Evolutionary conservation across 2,329 filamentous ascomycete species (phyloP), one percentile per base, ranked within the genome.

Genomic region (Pezicula neosporulosa): DNA sequence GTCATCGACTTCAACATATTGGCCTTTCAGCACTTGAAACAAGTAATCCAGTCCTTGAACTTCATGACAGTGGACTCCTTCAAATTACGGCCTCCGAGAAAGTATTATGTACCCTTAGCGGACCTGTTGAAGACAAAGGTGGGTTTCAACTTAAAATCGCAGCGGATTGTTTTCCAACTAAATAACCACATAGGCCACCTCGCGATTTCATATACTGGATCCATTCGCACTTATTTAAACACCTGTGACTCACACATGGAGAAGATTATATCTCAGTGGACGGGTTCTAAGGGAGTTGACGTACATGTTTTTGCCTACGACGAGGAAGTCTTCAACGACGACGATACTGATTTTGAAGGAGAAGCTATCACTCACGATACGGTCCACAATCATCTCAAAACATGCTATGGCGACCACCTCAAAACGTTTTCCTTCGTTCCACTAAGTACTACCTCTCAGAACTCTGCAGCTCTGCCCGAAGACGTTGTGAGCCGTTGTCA

Each of bases 281-380:
- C 28, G 6, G 44, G 44, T 19, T 36, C 44, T 12, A 36, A 36
- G 10, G 44, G 44, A 9, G 44, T 47, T 7, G 44, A 47, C 28
- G 35, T 47, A 2, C 44, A 37, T 36, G n/a, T 47, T 24, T 47
- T 47, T 37, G n/a, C 44, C 6, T 47, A 47, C n/a, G 44, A 47
- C 9, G 44, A 47, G 24, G 44, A 47, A 13, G 16, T 47, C 4
- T 47, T 35, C 44, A 10, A 35, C 44, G 6, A 35, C 44, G 6
- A 35, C 9, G 27, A 30, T 4, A 30, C 42, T 27, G 44, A 47
- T 12, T 36, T 36, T 38, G 13, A 35, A 36, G 44, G 21, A 35
- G 44, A 47, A 47, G 18, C n/a, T 15, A 13, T 38, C 16, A 47
- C 44, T 19, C 35, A 47, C 28, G 44, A 47, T 12, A 21, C 44